A percentile compares a stretch with the other conserved stretches of the same genome.
Conservation (phyloP, 371 early-diverging fungal genomes). For the Umbelopsis sp. region DNA sequence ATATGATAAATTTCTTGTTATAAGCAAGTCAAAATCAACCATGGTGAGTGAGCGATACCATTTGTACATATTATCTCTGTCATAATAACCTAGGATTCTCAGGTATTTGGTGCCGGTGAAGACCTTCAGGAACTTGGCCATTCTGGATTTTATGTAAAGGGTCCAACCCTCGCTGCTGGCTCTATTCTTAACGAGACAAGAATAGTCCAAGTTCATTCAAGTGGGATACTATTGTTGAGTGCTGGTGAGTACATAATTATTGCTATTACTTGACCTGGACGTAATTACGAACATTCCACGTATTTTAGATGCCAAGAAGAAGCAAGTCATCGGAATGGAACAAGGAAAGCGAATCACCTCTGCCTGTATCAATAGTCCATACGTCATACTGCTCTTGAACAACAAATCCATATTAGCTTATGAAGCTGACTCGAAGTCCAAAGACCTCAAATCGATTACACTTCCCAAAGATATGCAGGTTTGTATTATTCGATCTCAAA, state of each 20-base stretch:
- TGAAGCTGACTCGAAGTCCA: constrained; percentile 57
- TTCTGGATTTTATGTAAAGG: constrained; percentile 75
- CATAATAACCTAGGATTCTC: not conserved
- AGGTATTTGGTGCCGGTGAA: constrained; percentile 81
- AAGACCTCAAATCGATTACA: constrained; percentile 40
- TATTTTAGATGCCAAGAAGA: constrained; percentile 1
- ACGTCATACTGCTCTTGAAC: constrained; percentile 72
- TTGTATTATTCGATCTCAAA: constrained; percentile 16
- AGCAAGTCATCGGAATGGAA: not conserved
- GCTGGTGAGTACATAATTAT: constrained; percentile 36
- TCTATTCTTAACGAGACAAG: constrained; percentile 63
- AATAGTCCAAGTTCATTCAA: constrained; percentile 82
- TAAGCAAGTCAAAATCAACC: constrained; percentile 69
- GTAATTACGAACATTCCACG: too few relatives aligned
- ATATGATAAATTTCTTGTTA: constrained; percentile 70
- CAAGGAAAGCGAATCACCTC: constrained; percentile 23
- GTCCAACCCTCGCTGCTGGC: constrained; percentile 79
- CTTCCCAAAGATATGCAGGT: constrained; percentile 51
- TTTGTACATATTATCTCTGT: constrained; percentile 1
- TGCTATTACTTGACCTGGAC: too few relatives aligned
- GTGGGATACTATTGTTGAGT: constrained; percentile 73
- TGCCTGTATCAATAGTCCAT: constrained; percentile 82
- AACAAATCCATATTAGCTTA: constrained; percentile 66
- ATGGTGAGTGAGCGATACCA: constrained; percentile 34
- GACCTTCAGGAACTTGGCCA: constrained; percentile 82